Percentiles rank a stretch among this genome's conserved stretches.
phyloP scores from a whole-genome alignment of 1,284 basidiomycete species.

The Irpex sp. region DNA sequence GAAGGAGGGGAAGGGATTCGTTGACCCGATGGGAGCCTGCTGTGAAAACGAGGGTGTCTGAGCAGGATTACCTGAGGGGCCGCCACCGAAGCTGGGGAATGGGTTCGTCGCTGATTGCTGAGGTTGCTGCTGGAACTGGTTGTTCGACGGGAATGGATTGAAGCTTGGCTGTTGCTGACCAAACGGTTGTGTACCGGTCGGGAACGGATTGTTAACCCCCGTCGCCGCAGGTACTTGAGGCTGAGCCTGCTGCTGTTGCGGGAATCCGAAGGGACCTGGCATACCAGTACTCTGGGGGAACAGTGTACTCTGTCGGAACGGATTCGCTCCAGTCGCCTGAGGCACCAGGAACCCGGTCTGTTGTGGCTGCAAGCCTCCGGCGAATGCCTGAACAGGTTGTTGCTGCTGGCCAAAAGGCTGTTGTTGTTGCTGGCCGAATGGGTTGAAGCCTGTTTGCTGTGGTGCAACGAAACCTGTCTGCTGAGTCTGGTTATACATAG shows the following conservation, averaged over 20 bases:
- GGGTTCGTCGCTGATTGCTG: slow-evolving; percentile 18
- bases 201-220: slow-evolving; percentile 26
- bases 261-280: slow-evolving; percentile 28
- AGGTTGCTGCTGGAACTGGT: slow-evolving; percentile 11
- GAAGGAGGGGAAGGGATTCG: slow-evolving; percentile 21
- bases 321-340: slow-evolving; percentile 72
- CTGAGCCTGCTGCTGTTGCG: slow-evolving; percentile 13
- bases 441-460: slow-evolving; percentile 15
- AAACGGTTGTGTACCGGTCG: slow-evolving; percentile 15
- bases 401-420: too few relatives aligned
- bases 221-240: slow-evolving; percentile 16
- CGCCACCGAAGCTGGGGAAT: slow-evolving; percentile 12
- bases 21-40: slow-evolving; percentile 4
- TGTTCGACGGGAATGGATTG: slow-evolving; percentile 13
- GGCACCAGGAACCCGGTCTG: slow-evolving; percentile 44
- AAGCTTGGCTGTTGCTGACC: slow-evolving; percentile 11
- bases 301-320: slow-evolving; percentile 65
- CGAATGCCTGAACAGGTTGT: slow-evolving; percentile 40
- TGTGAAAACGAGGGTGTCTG: slow-evolving; percentile 16
- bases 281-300: slow-evolving; percentile 49
- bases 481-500: slow-evolving; percentile 37
- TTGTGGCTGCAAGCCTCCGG: slow-evolving; percentile 49
- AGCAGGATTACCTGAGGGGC: slow-evolving; percentile 9
- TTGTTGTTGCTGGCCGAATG: slow-evolving; percentile 22
- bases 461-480: slow-evolving; percentile 30